Conservation (phyloP, 352 stramenopile genomes). For the Pythium oligandrum region DNA sequence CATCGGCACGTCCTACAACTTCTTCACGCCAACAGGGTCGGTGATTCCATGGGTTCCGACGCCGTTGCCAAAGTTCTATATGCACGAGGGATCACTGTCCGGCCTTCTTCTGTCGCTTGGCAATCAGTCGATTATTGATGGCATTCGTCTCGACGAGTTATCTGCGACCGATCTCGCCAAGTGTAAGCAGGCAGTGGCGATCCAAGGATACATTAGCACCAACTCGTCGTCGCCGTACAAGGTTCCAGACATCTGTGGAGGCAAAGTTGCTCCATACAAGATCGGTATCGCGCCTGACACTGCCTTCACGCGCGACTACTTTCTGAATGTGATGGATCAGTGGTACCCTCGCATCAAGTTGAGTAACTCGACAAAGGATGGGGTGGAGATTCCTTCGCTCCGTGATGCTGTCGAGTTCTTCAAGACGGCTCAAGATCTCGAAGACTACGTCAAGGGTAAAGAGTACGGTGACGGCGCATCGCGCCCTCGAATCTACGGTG, state of each 20-base stretch:
- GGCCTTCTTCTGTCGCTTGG: conserved; percentile 50
- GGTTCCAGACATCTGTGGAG: conserved; percentile 28
- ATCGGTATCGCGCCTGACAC: conserved; percentile 55
- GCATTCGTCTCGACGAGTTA: conserved; percentile 38
- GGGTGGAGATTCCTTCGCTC: conserved; percentile 39
- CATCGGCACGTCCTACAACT: conserved; percentile 41
- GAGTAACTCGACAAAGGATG: conserved; percentile 19
- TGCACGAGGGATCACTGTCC: conserved; percentile 47
- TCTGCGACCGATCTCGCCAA: conserved; percentile 19
- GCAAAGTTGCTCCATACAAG: conserved; percentile 50
- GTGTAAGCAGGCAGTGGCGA: conserved; percentile 25
- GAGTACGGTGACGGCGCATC: conserved; percentile 38
- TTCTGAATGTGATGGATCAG: conserved; percentile 51
- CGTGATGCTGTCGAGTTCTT: conserved; percentile 59
- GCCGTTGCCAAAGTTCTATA: conserved; percentile 39
- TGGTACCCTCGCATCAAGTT: conserved; percentile 56
- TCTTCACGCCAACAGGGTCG: conserved; percentile 36
- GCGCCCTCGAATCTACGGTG: conserved; percentile 55
- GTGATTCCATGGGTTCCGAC: conserved; percentile 23
- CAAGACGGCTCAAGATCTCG: conserved; percentile 30
- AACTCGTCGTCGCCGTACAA: conserved; percentile 28
- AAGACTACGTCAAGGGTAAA: conserved; percentile 42
- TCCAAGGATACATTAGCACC: conserved; percentile 25
- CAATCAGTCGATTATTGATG: conserved; percentile 28
- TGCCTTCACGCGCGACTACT: conserved; percentile 54